phyloP scores from a whole-genome alignment of 257 asterid species.

The Solanum stenotomum region DNA sequence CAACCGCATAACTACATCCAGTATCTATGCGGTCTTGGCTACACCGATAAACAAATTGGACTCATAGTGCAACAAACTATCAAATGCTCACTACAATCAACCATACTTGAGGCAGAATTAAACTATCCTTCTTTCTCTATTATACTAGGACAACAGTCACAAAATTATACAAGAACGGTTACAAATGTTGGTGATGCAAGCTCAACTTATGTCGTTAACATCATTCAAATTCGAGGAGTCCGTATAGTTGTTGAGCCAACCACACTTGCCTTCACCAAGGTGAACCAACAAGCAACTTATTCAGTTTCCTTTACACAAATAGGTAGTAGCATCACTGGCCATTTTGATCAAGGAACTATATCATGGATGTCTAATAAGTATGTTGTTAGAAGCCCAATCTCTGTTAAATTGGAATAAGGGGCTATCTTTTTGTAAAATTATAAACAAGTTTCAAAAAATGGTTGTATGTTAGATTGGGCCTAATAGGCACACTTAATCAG shows the following conservation, averaged over 20 bases:
- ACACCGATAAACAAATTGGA: conserved; percentile 4
- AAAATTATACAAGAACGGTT: conserved; percentile 23
- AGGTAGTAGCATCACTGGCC: background rate
- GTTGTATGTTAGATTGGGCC: too few species aligned
- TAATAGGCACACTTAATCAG: too few species aligned
- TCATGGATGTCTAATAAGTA: conserved; percentile 13
- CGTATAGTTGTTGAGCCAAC: conserved; percentile 7
- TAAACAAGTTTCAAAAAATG: background rate
- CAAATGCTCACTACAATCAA: background rate
- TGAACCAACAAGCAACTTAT: conserved; percentile 5
- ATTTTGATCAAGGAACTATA: conserved; percentile 14
- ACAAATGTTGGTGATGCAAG: conserved; percentile 29
- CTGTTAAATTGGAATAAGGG: conserved; percentile 1
- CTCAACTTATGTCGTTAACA: conserved; percentile 3
- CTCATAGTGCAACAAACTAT: background rate
- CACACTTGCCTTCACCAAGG: conserved; percentile 1
- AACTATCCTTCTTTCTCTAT: conserved; percentile 35
- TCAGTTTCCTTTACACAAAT: conserved; percentile 5
- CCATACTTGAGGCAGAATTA: conserved; percentile 13
- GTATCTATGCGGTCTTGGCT: conserved; percentile 15
- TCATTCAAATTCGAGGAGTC: conserved; percentile 5
- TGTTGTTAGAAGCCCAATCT: conserved; percentile 16
- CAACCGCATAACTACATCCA: conserved; percentile 5
- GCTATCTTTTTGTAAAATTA: background rate
- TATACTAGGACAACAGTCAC: background rate